These are phyloP conservation scores for Pulveroboletus sp. DNA, from an alignment of 768 basidiomycete species.

Conservation along the genomic window DNA sequence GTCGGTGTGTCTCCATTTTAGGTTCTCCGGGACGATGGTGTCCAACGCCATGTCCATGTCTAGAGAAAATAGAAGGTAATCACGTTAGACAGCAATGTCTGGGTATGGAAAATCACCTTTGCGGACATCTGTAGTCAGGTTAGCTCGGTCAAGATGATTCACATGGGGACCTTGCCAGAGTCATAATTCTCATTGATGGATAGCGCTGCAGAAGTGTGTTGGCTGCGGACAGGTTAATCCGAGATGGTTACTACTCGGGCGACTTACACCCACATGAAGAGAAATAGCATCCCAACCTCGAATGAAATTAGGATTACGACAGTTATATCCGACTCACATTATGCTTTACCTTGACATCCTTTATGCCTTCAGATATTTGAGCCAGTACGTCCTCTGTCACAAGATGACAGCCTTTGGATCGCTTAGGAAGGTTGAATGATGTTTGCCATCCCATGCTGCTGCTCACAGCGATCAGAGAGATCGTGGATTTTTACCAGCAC, in stretches of 20 bases:
- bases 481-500: too few species aligned
- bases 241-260: not conserved
- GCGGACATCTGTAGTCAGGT: slow-evolving; percentile 37
- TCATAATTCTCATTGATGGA: slow-evolving; percentile 92
- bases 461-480: not conserved
- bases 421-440: slow-evolving; percentile 61
- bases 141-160: not conserved
- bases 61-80: slow-evolving; percentile 36
- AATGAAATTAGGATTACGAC: not conserved
- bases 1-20: slow-evolving; percentile 83
- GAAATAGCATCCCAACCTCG: slow-evolving; percentile 81
- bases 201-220: slow-evolving; percentile 76
- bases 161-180: slow-evolving; percentile 44
- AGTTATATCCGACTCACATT: not conserved
- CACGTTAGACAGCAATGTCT: slow-evolving; percentile 12
- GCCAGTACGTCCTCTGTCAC: slow-evolving; percentile 71
- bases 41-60: slow-evolving; percentile 97
- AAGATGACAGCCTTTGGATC: slow-evolving; percentile 71
- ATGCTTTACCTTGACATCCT: slow-evolving; percentile 54
- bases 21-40: slow-evolving; percentile 76
- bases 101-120: slow-evolving; percentile 33
- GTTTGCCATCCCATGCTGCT: slow-evolving; percentile 83
- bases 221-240: slow-evolving; percentile 39
- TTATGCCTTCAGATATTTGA: slow-evolving; percentile 66
- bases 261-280: slow-evolving; percentile 66